phyloP scores from a whole-genome alignment of 805 yeast genomes.

The Jamesozyma hellenica region DNA sequence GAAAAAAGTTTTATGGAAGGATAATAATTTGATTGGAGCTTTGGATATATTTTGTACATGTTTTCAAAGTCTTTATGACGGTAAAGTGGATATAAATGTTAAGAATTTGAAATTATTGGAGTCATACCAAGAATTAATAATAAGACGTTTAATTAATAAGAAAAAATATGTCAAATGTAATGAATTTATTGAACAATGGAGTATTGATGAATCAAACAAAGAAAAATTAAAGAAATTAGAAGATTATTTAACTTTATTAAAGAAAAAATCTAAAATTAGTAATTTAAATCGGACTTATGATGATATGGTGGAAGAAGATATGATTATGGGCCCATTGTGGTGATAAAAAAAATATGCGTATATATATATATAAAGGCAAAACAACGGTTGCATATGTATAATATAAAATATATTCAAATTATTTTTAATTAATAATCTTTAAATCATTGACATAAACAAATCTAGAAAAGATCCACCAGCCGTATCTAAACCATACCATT shows the following conservation, averaged over 20 bases:
- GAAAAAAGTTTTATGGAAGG: conserved; percentile 7
- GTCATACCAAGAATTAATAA: conserved; percentile 15
- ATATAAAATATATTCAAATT: background rate
- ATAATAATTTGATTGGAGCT: conserved; percentile 14
- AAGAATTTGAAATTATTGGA: conserved; percentile 8
- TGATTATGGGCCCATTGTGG: conserved; percentile 27
- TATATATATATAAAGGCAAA: too few species aligned
- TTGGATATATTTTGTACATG: conserved; percentile 9
- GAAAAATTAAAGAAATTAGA: conserved; percentile 7
- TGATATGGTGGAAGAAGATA: conserved; percentile 22
- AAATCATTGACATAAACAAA: conserved; percentile 72
- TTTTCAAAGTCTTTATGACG: background rate
- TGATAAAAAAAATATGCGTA: conserved; percentile 4
- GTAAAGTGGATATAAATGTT: background rate
- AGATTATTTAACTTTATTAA: conserved; percentile 2
- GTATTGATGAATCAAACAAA: conserved; percentile 10
- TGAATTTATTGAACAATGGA: conserved; percentile 19
- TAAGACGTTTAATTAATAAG: conserved; percentile 12
- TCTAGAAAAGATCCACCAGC: conserved; percentile 71
- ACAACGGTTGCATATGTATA: background rate
- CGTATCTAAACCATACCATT: conserved; percentile 90
- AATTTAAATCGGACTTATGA: conserved; percentile 12
- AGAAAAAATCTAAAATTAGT: conserved; percentile 4
- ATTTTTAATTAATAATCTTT: conserved; percentile 4
- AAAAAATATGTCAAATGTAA: conserved; percentile 9